Conservation (phyloP, 306 rosid species). For the Prunus mume region DNA sequence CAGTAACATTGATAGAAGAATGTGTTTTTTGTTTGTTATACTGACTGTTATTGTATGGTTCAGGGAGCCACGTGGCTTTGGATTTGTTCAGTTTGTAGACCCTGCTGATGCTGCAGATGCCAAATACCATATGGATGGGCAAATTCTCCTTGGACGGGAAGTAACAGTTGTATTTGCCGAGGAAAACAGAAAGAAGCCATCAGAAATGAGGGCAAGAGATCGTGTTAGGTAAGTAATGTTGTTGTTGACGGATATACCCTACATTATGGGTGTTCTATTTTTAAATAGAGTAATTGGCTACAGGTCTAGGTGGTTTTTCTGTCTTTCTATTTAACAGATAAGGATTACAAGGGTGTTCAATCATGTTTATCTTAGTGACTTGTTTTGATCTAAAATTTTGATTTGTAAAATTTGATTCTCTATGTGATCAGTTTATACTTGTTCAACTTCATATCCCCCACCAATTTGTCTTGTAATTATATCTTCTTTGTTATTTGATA, state of each 20-base stretch:
- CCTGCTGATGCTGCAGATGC: slow-evolving; percentile 84
- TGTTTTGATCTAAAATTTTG: neutral
- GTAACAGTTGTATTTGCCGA: slow-evolving; percentile 75
- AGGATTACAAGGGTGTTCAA: neutral
- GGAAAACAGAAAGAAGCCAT: slow-evolving; percentile 77
- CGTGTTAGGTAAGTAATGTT: slow-evolving; percentile 40
- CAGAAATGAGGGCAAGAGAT: slow-evolving; percentile 79
- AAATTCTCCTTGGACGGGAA: slow-evolving; percentile 69
- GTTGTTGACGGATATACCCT: neutral
- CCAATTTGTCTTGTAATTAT: neutral
- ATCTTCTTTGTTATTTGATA: neutral
- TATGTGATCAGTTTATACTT: neutral
- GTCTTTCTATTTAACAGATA: neutral
- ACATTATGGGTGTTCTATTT: neutral
- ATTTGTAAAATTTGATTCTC: neutral
- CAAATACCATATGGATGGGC: slow-evolving; percentile 76
- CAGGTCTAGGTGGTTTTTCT: neutral
- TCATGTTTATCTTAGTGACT: neutral
- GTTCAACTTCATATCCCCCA: neutral
- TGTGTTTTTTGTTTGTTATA: neutral
- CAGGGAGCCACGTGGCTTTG: slow-evolving; percentile 81
- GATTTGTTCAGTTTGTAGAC: slow-evolving; percentile 72
- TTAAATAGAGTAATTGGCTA: neutral
- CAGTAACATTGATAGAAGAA: neutral
- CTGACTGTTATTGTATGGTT: slow-evolving; percentile 17